Evolutionary conservation across 192 early-diverging fungal species (phyloP).

Genomic region (Coemansia sp.): DNA sequence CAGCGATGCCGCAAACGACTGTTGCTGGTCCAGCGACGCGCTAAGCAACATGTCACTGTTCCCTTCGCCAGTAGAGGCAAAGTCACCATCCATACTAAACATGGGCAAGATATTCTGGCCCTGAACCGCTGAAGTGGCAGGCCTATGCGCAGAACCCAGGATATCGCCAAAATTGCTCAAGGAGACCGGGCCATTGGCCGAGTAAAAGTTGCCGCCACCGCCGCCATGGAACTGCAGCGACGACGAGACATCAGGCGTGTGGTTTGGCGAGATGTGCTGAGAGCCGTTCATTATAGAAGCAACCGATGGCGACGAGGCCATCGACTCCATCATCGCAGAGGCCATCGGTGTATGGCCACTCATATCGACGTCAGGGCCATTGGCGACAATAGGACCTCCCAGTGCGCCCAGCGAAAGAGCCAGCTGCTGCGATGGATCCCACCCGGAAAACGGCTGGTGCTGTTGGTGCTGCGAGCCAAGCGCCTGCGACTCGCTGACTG

Average conservation of each 20-base stretch:
- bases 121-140: not conserved
- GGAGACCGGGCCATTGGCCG: not conserved
- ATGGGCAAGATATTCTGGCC: not conserved
- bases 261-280: constrained; percentile 21
- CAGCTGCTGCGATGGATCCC: constrained; percentile 1
- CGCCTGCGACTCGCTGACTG: constrained; percentile 6
- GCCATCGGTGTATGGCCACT: not conserved
- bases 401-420: not conserved
- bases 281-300: constrained; percentile 22
- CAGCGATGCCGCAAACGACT: constrained; percentile 5
- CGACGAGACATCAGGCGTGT: constrained; percentile 21
- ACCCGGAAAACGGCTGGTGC: constrained; percentile 6
- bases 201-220: not conserved
- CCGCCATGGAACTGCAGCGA: constrained; percentile 8
- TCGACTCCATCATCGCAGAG: constrained; percentile 20
- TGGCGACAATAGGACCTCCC: not conserved
- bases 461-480: constrained; percentile 12
- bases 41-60: not conserved
- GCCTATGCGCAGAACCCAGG: constrained; percentile 14
- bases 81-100: constrained; percentile 3
- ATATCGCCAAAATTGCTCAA: constrained; percentile 18
- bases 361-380: constrained; percentile 12
- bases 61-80: not conserved
- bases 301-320: constrained; percentile 30
- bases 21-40: not conserved